These are phyloP conservation scores for Stylosanthes scabra DNA, from an alignment of 331 rosid species.

Conservation along the genomic window DNA sequence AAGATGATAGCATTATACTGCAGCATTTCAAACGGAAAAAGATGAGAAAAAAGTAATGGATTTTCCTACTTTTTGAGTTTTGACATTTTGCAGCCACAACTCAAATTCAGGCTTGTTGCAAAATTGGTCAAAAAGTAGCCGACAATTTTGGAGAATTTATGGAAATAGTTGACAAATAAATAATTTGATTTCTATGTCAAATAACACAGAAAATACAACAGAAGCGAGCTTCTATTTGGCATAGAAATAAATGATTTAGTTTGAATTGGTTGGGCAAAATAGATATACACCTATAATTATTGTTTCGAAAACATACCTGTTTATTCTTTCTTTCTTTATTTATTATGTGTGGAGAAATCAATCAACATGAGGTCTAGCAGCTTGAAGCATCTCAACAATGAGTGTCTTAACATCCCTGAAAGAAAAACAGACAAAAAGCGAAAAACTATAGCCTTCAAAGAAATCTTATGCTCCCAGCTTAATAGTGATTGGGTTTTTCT, in stretches of 20 bases:
- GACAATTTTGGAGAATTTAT: slow-evolving; percentile 8
- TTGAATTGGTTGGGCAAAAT: no score
- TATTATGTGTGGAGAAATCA: slow-evolving; percentile 38
- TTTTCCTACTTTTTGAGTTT: not conserved
- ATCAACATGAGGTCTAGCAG: slow-evolving; percentile 62
- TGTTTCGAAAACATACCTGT: slow-evolving; percentile 32
- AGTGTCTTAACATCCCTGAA: slow-evolving; percentile 91
- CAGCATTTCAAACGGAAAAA: slow-evolving; percentile 37
- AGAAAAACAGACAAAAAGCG: slow-evolving; percentile 6
- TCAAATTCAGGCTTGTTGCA: slow-evolving; percentile 21
- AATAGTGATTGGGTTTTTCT: not conserved
- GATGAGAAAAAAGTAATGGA: slow-evolving; percentile 31
- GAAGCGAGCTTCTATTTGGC: no score
- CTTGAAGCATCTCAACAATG: slow-evolving; percentile 95
- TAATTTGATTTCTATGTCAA: not conserved
- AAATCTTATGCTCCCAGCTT: not conserved
- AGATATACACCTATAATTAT: no score
- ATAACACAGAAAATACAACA: no score
- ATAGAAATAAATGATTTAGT: no score
- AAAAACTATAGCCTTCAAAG: slow-evolving; percentile 9
- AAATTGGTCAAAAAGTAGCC: slow-evolving; percentile 5
- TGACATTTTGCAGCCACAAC: slow-evolving; percentile 26
- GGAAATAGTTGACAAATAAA: slow-evolving; percentile 16
- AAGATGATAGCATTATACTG: slow-evolving; percentile 34
- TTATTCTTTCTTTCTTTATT: not conserved